These are phyloP conservation scores for Dendrobium nobile DNA, from an alignment of 106 monocot species.

Conservation along the genomic window DNA sequence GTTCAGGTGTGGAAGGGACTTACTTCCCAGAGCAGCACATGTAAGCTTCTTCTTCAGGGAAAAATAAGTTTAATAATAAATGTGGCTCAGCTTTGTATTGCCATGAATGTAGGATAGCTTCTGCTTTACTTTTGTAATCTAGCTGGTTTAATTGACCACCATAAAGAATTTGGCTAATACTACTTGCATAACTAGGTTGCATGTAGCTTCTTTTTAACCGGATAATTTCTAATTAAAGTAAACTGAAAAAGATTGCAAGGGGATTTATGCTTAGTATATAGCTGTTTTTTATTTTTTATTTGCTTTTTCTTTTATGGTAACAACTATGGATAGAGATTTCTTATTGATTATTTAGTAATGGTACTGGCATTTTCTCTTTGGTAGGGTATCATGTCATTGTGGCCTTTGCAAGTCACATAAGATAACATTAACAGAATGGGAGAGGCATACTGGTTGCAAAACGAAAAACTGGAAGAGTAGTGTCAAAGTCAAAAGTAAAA, in stretches of 20 bases:
- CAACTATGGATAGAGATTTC: not conserved
- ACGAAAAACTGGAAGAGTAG: conserved; percentile 83
- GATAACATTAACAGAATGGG: conserved; percentile 66
- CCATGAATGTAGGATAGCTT: not conserved
- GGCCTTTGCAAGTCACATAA: conserved; percentile 59
- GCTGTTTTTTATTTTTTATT: not conserved
- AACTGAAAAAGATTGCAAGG: not conserved
- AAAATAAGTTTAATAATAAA: not conserved
- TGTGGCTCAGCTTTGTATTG: not conserved
- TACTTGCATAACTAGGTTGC: not conserved
- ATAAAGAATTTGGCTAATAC: not conserved
- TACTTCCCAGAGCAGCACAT: conserved; percentile 70
- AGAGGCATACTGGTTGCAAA: conserved; percentile 88
- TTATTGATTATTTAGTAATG: not conserved
- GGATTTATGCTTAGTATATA: not conserved
- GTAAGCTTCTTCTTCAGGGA: conserved; percentile 34
- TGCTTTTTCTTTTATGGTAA: not conserved
- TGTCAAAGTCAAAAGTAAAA: conserved; percentile 68
- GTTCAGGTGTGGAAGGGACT: conserved; percentile 61
- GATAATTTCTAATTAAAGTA: not conserved
- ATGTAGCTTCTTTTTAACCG: not conserved
- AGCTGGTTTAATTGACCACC: not conserved
- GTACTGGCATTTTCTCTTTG: not conserved
- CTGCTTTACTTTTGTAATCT: not conserved
- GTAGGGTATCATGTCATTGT: conserved; percentile 74